These are phyloP conservation scores for Sordaria brevicollis DNA, from an alignment of 495 filamentous ascomycete genomes.

Conservation along the genomic window DNA sequence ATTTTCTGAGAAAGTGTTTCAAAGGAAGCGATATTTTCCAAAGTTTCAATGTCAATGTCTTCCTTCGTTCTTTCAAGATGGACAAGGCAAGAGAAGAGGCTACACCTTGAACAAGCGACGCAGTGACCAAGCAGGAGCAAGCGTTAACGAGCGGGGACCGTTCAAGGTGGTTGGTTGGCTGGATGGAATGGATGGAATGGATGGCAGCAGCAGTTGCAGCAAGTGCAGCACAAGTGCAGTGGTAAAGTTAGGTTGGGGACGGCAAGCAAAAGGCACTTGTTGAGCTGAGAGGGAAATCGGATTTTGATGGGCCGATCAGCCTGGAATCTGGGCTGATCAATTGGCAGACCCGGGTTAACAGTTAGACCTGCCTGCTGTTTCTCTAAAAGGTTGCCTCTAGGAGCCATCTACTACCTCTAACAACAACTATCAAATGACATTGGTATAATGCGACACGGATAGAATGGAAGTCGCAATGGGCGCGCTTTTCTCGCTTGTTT, in stretches of 20 bases:
- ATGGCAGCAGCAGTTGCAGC: background rate
- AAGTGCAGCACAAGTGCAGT: background rate
- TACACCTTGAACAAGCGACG: background rate
- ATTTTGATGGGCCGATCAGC: conserved; percentile 21
- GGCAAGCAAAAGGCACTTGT: background rate
- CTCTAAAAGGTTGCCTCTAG: background rate
- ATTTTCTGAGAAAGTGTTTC: background rate
- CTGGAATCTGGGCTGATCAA: conserved; percentile 24
- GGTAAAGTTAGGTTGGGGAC: background rate
- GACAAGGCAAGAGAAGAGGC: background rate
- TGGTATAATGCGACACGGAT: background rate
- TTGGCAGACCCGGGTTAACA: conserved; percentile 11
- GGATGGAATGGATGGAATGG: too few relatives aligned
- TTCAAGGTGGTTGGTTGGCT: background rate
- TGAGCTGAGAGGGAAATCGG: background rate
- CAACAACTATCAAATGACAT: background rate
- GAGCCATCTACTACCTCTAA: background rate
- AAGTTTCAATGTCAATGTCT: background rate
- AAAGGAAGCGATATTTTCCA: background rate
- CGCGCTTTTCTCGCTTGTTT: background rate
- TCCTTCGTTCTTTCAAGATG: background rate
- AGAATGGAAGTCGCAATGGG: background rate
- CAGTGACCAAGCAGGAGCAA: background rate
- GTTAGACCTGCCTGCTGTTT: background rate
- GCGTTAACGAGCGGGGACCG: background rate